Base-by-base conservation (phyloP, 2,329 filamentous ascomycete genomes). In the Fusarium sp. region DNA sequence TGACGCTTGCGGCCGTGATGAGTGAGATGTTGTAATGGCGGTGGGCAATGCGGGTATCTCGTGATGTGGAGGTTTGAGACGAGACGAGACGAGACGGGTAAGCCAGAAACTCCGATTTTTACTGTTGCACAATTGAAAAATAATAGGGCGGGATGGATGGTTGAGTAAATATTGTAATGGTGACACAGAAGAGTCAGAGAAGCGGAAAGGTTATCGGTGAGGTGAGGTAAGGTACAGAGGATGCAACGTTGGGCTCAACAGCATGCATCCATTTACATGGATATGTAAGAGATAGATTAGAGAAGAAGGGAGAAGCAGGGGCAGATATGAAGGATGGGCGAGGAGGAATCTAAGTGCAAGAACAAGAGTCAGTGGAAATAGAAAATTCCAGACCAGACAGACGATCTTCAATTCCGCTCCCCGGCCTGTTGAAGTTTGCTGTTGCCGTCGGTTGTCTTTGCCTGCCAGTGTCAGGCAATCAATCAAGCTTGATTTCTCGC, bases 31-130 rank as follows among this genome's bases (percentile, higher is more conserved):
- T 50, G 41, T 33, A 64, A 69, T 61, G 53, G 66, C 66, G 66
- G 66, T 69, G 66, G 66, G 50, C 47, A 45, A 49, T 39, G 49
- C 43, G 20, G 54, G 58, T 63, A 58, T 67, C 63, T 69, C 66
- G 66, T 69, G 66, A 69, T 69, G 42, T 21, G 47, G 20, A 55
- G 40, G 35, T 11, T 36, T 37, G 36, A 47, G 39, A 41, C 51
- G 18, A 54, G 29, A 49, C 51, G 18, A 54, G 29, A 49, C 45
- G 42, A 41, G 36, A 20, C 36, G 35, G 37, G n/a, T 25, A 18
- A 63, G 37, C 37, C 18, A 58, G 17, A 46, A 45, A 46, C 31
- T 47, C 17, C 11, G 7, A 18, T 25, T 47, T 25, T 20, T 14
- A 37, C 31, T 52, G 45, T 52, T 52, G 40, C 27, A 58, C 51